These are phyloP conservation scores for Teratosphaeria gauchensis DNA, from an alignment of 2,329 filamentous ascomycete genomes.

Conservation along the genomic window DNA sequence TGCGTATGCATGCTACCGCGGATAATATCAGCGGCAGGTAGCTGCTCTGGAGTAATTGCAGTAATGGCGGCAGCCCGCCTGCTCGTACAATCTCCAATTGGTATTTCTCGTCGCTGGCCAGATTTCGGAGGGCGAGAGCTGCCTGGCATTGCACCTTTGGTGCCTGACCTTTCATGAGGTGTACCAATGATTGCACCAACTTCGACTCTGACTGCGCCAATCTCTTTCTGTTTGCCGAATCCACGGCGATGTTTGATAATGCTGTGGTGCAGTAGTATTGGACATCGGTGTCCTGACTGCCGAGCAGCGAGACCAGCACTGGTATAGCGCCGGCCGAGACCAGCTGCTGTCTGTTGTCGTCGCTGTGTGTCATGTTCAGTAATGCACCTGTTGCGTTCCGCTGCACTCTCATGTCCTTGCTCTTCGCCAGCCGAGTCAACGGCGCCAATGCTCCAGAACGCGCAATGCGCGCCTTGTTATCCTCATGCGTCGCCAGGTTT, in stretches of 20 bases:
- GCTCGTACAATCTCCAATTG: slow-evolving; percentile 94
- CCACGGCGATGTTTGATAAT: slow-evolving; percentile 95
- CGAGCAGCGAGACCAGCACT: slow-evolving; percentile 87
- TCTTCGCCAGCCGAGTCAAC: slow-evolving; percentile 85
- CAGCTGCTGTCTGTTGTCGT: slow-evolving; percentile 95
- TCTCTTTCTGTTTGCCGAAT: slow-evolving; percentile 80
- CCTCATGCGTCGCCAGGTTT: slow-evolving; percentile 93
- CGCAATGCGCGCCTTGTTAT: slow-evolving; percentile 98
- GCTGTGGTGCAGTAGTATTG: slow-evolving; percentile 99
- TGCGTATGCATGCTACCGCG: slow-evolving; percentile 94
- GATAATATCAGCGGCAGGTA: slow-evolving; percentile 94
- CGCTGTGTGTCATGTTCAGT: slow-evolving; percentile 98
- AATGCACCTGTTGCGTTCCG: slow-evolving; percentile 92
- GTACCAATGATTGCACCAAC: slow-evolving; percentile 85
- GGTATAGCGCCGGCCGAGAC: slow-evolving; percentile 97
- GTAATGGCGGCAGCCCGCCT: slow-evolving; percentile 71
- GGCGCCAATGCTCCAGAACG: slow-evolving; percentile 86
- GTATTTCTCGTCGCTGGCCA: slow-evolving; percentile 97
- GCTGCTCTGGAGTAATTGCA: slow-evolving; percentile 85
- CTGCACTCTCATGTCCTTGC: slow-evolving; percentile 97
- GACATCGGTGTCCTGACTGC: slow-evolving; percentile 88
- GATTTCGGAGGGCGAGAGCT: slow-evolving; percentile 81
- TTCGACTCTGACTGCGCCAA: slow-evolving; percentile 84
- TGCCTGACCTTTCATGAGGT: slow-evolving; percentile 93
- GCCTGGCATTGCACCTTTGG: slow-evolving; percentile 98